Percentiles rank a stretch among this genome's conserved stretches.
Conservation (phyloP, 1,139 yeast species). For the Candida anutae region DNA sequence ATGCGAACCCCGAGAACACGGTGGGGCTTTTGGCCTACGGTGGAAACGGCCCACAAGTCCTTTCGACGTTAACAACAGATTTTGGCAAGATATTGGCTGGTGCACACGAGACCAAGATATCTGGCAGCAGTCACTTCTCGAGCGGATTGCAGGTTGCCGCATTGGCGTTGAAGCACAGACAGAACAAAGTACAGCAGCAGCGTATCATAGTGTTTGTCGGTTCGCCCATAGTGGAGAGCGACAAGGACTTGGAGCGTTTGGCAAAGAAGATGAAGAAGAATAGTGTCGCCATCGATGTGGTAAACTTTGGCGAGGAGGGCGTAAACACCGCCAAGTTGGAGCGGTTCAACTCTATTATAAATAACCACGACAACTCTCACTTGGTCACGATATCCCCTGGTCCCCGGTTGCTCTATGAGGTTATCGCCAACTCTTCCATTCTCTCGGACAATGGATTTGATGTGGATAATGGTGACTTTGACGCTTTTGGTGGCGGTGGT, state of each 20-base stretch:
- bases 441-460: constrained; percentile 50
- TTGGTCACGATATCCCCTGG: constrained; percentile 87
- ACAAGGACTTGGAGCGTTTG: constrained; percentile 68
- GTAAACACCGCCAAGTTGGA: constrained; percentile 74
- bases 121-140: constrained; percentile 61
- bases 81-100: constrained; percentile 87
- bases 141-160: constrained; percentile 97
- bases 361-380: constrained; percentile 75
- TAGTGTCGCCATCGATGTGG: constrained; percentile 80
- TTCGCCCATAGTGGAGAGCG: constrained; percentile 67
- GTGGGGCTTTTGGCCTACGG: constrained; percentile 88
- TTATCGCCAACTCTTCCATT: constrained; percentile 61
- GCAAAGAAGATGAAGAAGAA: constrained; percentile 94
- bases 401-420: constrained; percentile 70
- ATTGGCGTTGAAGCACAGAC: constrained; percentile 91
- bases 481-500: constrained; percentile 29
- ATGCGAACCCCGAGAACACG: constrained; percentile 87
- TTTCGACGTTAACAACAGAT: constrained; percentile 82
- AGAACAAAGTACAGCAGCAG: constrained; percentile 86
- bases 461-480: constrained; percentile 31
- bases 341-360: constrained; percentile 69
- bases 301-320: constrained; percentile 87
- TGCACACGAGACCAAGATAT: constrained; percentile 70
- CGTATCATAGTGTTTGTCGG: constrained; percentile 88
- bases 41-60: constrained; percentile 77